Evolutionary conservation across 176 grass and related monocot species (phyloP).

Genomic region (Typha latifolia): DNA sequence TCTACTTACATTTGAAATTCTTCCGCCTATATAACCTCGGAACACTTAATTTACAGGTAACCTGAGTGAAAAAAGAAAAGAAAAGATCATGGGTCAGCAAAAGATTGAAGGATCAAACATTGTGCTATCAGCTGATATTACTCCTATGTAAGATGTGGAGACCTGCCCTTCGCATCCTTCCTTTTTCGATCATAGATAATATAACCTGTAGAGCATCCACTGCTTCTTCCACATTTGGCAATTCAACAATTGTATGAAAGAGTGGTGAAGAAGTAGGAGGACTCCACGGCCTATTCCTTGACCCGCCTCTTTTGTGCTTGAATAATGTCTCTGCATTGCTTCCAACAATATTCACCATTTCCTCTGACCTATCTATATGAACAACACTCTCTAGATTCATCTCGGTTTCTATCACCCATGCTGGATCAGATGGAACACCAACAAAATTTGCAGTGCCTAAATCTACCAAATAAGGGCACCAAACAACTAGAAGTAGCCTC

Average conservation of each 20-base stretch:
- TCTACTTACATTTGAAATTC: neutral
- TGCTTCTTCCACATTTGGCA: constrained; percentile 61
- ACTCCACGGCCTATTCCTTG: constrained; percentile 43
- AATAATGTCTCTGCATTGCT: constrained; percentile 63
- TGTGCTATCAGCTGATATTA: constrained; percentile 8
- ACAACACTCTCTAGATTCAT: constrained; percentile 73
- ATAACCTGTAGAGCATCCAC: constrained; percentile 59
- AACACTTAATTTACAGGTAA: neutral
- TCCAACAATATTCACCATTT: constrained; percentile 82
- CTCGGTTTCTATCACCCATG: constrained; percentile 65
- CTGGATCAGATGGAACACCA: constrained; percentile 65
- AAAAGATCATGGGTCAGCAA: neutral
- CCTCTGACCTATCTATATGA: constrained; percentile 69
- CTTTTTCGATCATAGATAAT: constrained; percentile 50
- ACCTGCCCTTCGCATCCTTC: constrained; percentile 28
- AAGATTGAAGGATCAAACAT: neutral
- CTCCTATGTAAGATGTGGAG: constrained; percentile 9
- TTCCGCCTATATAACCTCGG: no score
- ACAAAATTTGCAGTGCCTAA: constrained; percentile 46
- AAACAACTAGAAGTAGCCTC: constrained; percentile 53
- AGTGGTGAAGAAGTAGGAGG: constrained; percentile 39
- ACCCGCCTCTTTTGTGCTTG: constrained; percentile 41
- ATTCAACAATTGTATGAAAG: constrained; percentile 67
- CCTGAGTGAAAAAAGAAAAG: neutral
- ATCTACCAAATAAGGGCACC: constrained; percentile 47